Percentiles rank a stretch among this genome's conserved stretches.
Conservation (phyloP, 2,329 filamentous ascomycete genomes). For the Sphaerulina vaccinii region DNA sequence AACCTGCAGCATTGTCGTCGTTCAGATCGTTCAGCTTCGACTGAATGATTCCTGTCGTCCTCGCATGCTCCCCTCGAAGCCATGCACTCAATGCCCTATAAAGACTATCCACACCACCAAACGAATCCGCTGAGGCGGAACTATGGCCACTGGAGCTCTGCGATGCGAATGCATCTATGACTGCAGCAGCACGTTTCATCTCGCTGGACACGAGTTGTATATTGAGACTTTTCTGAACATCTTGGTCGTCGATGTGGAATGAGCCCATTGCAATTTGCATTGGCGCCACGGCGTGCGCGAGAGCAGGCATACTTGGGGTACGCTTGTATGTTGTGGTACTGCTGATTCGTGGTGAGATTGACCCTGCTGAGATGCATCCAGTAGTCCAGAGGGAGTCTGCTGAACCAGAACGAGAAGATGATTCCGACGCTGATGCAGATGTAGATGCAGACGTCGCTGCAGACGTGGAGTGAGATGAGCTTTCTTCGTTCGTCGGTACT, state of each 20-base stretch:
- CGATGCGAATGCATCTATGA: background rate
- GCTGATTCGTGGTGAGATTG: background rate
- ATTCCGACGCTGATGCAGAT: background rate
- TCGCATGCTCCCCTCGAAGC: background rate
- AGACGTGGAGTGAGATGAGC: too few relatives aligned
- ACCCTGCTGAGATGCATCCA: background rate
- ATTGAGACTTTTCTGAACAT: background rate
- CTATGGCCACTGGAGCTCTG: background rate
- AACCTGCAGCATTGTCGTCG: background rate
- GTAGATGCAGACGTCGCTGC: background rate
- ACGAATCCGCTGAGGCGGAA: background rate
- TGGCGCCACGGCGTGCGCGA: background rate
- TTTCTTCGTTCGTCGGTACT: too few relatives aligned
- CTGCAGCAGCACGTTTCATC: background rate
- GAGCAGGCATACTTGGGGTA: background rate
- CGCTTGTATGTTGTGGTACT: background rate
- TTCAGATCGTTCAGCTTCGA: conserved; percentile 1
- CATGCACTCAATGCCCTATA: background rate
- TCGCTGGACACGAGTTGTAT: background rate
- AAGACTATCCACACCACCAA: background rate
- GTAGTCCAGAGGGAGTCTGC: background rate
- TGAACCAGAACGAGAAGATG: background rate
- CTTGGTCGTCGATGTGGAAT: conserved; percentile 1
- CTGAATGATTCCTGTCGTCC: background rate
- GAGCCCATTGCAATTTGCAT: background rate